These are phyloP conservation scores for Metschnikowia drakensbergensis DNA, from an alignment of 805 yeast species.

Conservation along the genomic window DNA sequence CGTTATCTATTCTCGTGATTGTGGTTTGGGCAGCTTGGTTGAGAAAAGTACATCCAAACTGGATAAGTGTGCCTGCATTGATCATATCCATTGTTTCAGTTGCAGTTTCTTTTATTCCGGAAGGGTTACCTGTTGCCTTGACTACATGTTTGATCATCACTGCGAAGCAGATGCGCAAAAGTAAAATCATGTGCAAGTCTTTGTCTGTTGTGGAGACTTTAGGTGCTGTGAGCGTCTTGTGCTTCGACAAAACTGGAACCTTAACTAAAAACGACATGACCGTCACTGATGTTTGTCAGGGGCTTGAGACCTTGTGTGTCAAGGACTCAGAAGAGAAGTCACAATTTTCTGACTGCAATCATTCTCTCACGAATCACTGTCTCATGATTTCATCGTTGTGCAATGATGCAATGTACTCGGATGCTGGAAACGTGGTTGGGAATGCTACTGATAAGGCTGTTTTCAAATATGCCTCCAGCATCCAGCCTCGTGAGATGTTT, in stretches of 20 bases:
- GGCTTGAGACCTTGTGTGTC: constrained; percentile 15
- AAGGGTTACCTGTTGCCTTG: constrained; percentile 49
- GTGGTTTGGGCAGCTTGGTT: constrained; percentile 46
- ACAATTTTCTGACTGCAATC: constrained; percentile 9
- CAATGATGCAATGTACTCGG: constrained; percentile 28
- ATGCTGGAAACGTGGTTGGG: constrained; percentile 30
- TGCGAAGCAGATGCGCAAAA: constrained; percentile 43
- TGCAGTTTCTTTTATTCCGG: constrained; percentile 49
- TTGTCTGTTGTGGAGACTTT: constrained; percentile 52
- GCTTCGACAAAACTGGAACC: constrained; percentile 44
- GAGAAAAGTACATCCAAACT: constrained; percentile 32
- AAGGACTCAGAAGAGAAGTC: constrained; percentile 13
- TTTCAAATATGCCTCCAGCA: constrained; percentile 31
- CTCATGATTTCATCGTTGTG: constrained; percentile 31
- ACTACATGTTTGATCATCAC: constrained; percentile 48
- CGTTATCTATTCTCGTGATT: constrained; percentile 27
- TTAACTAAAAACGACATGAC: constrained; percentile 50
- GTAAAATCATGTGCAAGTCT: constrained; percentile 44
- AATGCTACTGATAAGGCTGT: constrained; percentile 50
- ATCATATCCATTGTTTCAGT: constrained; percentile 44
- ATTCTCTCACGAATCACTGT: constrained; percentile 7
- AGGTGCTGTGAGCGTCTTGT: constrained; percentile 49
- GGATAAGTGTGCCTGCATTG: constrained; percentile 40
- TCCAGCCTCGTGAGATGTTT: constrained; percentile 12
- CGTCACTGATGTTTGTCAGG: constrained; percentile 28